Evolutionary conservation across 78 protist genomes (phyloP).

Genomic region (Tieghemostelium lacteum): DNA sequence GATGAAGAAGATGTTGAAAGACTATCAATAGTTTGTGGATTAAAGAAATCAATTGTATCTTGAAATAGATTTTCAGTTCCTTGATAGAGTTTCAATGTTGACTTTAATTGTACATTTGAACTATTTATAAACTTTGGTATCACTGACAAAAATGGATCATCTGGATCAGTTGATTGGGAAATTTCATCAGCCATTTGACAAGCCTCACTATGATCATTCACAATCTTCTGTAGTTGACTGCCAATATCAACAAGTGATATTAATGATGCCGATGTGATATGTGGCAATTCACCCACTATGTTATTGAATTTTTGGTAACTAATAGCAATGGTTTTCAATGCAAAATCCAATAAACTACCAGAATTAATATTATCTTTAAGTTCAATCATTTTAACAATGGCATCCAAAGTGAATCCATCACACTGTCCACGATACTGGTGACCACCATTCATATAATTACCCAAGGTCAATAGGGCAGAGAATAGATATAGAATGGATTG

Average conservation of each 20-base stretch:
- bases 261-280: conserved; percentile 61
- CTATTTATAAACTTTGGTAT: conserved; percentile 17
- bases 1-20: background rate
- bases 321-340: conserved; percentile 36
- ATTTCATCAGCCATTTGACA: conserved; percentile 18
- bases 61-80: conserved; percentile 32
- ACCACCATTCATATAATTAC: conserved; percentile 77
- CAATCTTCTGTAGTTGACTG: background rate
- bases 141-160: conserved; percentile 36
- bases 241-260: conserved; percentile 42
- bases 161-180: conserved; percentile 18
- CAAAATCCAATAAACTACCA: conserved; percentile 60
- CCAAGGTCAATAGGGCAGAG: conserved; percentile 27
- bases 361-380: conserved; percentile 33
- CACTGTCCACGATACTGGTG: conserved; percentile 67
- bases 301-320: background rate
- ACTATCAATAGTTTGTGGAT: conserved; percentile 30
- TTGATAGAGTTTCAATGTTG: background rate
- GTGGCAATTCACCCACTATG: conserved; percentile 28
- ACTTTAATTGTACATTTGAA: background rate
- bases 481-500: background rate
- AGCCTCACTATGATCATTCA: background rate
- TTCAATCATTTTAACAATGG: conserved; percentile 52
- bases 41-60: conserved; percentile 44
- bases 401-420: conserved; percentile 74